phyloP scores from a whole-genome alignment of 2,329 filamentous ascomycete species.

The Beauveria rudraprayagi region DNA sequence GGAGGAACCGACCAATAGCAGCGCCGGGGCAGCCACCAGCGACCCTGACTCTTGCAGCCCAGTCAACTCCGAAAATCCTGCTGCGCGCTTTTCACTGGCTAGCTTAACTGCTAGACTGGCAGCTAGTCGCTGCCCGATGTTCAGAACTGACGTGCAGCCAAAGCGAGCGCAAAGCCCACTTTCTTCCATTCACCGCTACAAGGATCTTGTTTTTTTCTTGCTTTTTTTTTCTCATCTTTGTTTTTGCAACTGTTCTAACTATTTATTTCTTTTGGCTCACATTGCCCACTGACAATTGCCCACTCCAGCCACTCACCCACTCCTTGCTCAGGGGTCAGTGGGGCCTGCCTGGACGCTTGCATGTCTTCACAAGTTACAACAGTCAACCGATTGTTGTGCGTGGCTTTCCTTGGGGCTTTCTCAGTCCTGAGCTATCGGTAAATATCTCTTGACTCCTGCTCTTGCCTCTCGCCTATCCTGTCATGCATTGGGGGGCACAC shows the following conservation, averaged over 20 bases:
- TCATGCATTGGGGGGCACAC: no score
- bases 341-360: background rate
- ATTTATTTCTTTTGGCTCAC: background rate
- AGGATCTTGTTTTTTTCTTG: background rate
- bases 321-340: slow-evolving; percentile 1
- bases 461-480: no score
- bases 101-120: no score
- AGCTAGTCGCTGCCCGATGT: background rate
- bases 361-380: no score
- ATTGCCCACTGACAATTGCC: no score
- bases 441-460: no score
- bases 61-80: no score
- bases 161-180: background rate
- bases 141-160: background rate
- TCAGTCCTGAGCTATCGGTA: no score
- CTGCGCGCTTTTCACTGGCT: background rate
- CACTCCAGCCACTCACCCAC: no score
- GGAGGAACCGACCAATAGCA: background rate
- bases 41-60: background rate
- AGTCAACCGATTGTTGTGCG: no score
- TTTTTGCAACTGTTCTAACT: background rate
- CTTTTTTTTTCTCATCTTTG: background rate
- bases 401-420: no score
- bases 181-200: background rate
- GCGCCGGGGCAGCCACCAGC: background rate